phyloP scores from a whole-genome alignment of 257 asterid species.

The Lavandula angustifolia region DNA sequence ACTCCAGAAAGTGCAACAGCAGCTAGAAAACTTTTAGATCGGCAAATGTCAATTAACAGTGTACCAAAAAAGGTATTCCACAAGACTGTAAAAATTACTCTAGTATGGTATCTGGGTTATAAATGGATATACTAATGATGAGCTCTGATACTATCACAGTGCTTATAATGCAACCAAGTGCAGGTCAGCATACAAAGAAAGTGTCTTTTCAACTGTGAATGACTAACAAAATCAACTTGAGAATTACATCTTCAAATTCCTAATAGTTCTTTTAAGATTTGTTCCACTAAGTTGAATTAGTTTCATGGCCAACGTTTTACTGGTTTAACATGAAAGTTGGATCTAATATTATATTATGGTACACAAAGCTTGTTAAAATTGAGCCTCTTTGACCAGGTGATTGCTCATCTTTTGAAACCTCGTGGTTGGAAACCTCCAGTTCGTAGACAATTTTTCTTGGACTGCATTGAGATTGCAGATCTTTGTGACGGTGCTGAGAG shows the following conservation, averaged over 20 bases:
- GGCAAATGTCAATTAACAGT: constrained; percentile 94
- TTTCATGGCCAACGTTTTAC: constrained; percentile 6
- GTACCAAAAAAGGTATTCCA: constrained; percentile 86
- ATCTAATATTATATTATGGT: constrained; percentile 12
- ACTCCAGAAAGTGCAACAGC: constrained; percentile 99
- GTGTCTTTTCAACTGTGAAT: constrained; percentile 20
- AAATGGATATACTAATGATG: background rate
- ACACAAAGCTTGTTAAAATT: constrained; percentile 20
- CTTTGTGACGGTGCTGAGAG: constrained; percentile 98
- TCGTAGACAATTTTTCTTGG: constrained; percentile 92
- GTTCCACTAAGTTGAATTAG: constrained; percentile 16
- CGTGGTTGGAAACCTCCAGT: constrained; percentile 99
- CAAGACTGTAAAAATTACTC: background rate
- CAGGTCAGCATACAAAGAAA: constrained; percentile 9
- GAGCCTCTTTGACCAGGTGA: constrained; percentile 55
- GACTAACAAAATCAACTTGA: background rate
- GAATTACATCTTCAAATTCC: constrained; percentile 15
- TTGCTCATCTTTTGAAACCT: constrained; percentile 91
- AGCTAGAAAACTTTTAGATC: constrained; percentile 91
- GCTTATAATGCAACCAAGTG: constrained; percentile 21
- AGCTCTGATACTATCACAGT: background rate
- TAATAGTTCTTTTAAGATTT: constrained; percentile 10
- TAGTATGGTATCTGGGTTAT: constrained; percentile 1
- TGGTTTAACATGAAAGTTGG: constrained; percentile 14
- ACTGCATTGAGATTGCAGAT: constrained; percentile 97